Evolutionary conservation across 1,284 basidiomycete genomes (phyloP).

Genomic region (Heterobasidion annosum): DNA sequence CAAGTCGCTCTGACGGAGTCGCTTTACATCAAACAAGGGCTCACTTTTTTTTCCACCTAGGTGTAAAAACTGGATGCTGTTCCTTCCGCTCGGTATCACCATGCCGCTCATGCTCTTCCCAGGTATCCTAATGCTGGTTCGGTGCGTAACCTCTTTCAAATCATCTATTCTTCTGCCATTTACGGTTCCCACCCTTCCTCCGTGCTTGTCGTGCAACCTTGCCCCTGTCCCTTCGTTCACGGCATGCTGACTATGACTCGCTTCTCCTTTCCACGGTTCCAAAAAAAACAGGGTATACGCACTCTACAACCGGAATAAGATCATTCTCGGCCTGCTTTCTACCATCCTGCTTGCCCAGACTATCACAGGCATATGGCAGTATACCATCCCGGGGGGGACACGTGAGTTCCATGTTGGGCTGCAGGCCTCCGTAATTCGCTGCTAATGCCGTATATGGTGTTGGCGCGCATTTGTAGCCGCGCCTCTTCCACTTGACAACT

Average conservation of each 20-base stretch:
- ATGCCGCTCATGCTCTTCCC: constrained; percentile 10
- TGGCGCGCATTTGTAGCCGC: constrained; percentile 4
- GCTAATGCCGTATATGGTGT: background rate
- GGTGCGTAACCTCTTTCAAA: constrained; percentile 3
- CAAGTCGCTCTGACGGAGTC: background rate
- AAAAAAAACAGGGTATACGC: constrained; percentile 9
- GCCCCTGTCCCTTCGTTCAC: background rate
- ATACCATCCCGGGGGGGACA: constrained; percentile 6
- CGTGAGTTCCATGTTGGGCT: constrained; percentile 1
- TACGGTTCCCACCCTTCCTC: background rate
- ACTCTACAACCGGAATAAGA: constrained; percentile 11
- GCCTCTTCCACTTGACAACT: constrained; percentile 11
- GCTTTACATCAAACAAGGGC: background rate
- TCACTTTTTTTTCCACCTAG: background rate
- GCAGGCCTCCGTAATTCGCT: background rate
- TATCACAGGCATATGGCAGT: constrained; percentile 10
- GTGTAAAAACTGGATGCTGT: constrained; percentile 9
- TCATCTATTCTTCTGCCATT: background rate
- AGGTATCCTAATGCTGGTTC: constrained; percentile 12
- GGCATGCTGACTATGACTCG: background rate
- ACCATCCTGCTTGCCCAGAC: constrained; percentile 6
- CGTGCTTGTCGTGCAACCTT: background rate
- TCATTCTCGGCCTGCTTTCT: constrained; percentile 7
- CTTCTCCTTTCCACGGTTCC: background rate
- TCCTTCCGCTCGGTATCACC: constrained; percentile 10